Evolutionary conservation across 2,329 filamentous ascomycete genomes (phyloP), one percentile per base, ranked within the genome.

Genomic region (Biscogniauxia mediterranea): DNA sequence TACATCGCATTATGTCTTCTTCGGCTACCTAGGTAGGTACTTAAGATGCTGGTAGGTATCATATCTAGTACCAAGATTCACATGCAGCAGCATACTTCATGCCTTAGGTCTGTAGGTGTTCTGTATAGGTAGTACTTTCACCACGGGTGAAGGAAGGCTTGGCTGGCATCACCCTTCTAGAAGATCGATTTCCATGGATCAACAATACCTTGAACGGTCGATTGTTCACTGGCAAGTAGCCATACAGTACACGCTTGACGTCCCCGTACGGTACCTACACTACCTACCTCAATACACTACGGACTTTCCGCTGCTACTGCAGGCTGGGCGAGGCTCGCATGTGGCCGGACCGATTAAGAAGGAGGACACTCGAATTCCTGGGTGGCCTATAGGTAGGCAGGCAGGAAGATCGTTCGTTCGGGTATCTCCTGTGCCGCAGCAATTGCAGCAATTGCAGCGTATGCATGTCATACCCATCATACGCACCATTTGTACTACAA

Each of bases 111-210:
- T 23, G 23, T 23, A 46, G 7, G 11, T n/a, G 11, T 46, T 46
- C 13, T 11, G 38, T 46, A 32, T 32, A 32, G 38, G 7, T 32
- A 32, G 38, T 11, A 17, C 5, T n/a, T 15, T 46, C 11, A n/a
- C 38, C 38, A 46, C 4, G 17, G 15, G 6, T 2, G 38, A 46
- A 23, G 17, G 23, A 21, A 21, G 11, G 23, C 17, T 28, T 28
- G 28, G 28, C 28, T 13, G 17, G 52, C 32, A 23, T 54, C 52
- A 54, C 52, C 52, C 52, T 54, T 54, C 52, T 54, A 54, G 52
- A 54, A 54, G 20, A 23, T 32, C 28, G 52, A 19, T 5, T 46
- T 46, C 6, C 38, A 46, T 46, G 17, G 2, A 6, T 15, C 23
- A 23, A 23, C 23, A 23, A 23, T 2, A 5, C 23, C 15, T 46